phyloP scores from a whole-genome alignment of 1,284 basidiomycete species.

The Moesziomyces sp. region DNA sequence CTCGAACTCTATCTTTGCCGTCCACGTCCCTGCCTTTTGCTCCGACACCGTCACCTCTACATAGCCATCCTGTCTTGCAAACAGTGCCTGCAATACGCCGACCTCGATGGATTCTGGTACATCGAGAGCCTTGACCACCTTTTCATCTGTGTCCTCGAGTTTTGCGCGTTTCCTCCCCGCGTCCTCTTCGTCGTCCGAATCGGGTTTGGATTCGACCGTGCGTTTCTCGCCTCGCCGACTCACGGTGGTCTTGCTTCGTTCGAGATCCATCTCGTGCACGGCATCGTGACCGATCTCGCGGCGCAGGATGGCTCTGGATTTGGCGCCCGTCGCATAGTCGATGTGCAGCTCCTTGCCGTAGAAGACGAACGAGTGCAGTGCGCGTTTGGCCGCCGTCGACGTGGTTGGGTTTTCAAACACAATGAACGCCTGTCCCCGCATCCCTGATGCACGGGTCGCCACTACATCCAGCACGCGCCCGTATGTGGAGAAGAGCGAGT shows the following conservation, averaged over 20 bases:
- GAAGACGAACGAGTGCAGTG: conserved; percentile 88
- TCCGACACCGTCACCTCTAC: background rate
- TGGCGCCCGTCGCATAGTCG: conserved; percentile 80
- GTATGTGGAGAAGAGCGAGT: conserved; percentile 89
- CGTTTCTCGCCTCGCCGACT: conserved; percentile 10
- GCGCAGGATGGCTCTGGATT: conserved; percentile 79
- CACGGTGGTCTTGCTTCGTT: conserved; percentile 12
- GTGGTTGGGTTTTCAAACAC: conserved; percentile 89
- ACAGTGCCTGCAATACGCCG: conserved; percentile 8
- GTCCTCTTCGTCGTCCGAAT: conserved; percentile 74
- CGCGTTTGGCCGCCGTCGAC: conserved; percentile 89
- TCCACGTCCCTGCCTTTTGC: conserved; percentile 74
- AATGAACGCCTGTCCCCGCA: conserved; percentile 95
- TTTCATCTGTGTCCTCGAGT: conserved; percentile 45
- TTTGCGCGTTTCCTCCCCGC: conserved; percentile 71
- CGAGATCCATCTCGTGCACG: conserved; percentile 45
- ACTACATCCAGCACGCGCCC: conserved; percentile 93
- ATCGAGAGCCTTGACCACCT: conserved; percentile 75
- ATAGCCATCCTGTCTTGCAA: conserved; percentile 8
- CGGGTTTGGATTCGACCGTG: conserved; percentile 70
- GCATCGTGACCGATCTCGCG: conserved; percentile 54
- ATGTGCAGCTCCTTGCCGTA: conserved; percentile 87
- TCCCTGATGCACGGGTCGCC: conserved; percentile 85
- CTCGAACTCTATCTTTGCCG: conserved; percentile 74
- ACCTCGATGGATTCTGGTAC: conserved; percentile 68